phyloP scores from a whole-genome alignment of 2,329 filamentous ascomycete genomes.

The Fusarium lyarnte region DNA sequence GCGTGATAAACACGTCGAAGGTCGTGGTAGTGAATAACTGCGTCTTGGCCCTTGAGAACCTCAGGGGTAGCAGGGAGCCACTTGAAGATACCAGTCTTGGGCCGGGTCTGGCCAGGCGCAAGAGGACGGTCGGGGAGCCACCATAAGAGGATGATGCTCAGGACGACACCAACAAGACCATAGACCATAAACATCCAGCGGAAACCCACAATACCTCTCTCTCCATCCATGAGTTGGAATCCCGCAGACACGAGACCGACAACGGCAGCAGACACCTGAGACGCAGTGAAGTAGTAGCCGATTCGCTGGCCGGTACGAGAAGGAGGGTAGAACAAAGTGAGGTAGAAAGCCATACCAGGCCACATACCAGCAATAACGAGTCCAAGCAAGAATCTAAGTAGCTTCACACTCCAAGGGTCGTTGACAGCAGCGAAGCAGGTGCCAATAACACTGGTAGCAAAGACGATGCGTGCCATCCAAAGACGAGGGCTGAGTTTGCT shows the following conservation, averaged over 20 bases:
- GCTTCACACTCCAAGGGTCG: slow-evolving; percentile 85
- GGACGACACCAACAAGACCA: slow-evolving; percentile 76
- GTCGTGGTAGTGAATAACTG: slow-evolving; percentile 83
- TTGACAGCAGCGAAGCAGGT: slow-evolving; percentile 84
- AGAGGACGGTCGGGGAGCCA: slow-evolving; percentile 89
- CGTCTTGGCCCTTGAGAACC: slow-evolving; percentile 79
- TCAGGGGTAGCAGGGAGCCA: slow-evolving; percentile 77
- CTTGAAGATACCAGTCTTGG: slow-evolving; percentile 62
- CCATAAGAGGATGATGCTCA: slow-evolving; percentile 81
- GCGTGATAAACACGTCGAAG: slow-evolving; percentile 82
- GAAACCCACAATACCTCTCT: slow-evolving; percentile 79
- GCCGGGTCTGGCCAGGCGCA: slow-evolving; percentile 71
- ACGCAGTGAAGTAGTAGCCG: slow-evolving; percentile 87
- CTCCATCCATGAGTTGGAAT: slow-evolving; percentile 90
- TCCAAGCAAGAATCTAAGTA: slow-evolving; percentile 86
- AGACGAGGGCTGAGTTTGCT: slow-evolving; percentile 82
- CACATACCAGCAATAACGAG: slow-evolving; percentile 93
- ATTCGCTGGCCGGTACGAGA: slow-evolving; percentile 88
- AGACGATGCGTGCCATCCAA: slow-evolving; percentile 93
- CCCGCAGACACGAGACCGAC: slow-evolving; percentile 90
- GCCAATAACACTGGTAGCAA: slow-evolving; percentile 86
- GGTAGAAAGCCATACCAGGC: slow-evolving; percentile 93
- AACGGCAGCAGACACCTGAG: slow-evolving; percentile 88
- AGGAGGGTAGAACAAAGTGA: slow-evolving; percentile 91
- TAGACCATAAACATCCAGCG: slow-evolving; percentile 95